Evolutionary conservation across 805 yeast genomes (phyloP), one percentile per base, ranked within the genome.

Genomic region (Teunomyces pallodes): DNA sequence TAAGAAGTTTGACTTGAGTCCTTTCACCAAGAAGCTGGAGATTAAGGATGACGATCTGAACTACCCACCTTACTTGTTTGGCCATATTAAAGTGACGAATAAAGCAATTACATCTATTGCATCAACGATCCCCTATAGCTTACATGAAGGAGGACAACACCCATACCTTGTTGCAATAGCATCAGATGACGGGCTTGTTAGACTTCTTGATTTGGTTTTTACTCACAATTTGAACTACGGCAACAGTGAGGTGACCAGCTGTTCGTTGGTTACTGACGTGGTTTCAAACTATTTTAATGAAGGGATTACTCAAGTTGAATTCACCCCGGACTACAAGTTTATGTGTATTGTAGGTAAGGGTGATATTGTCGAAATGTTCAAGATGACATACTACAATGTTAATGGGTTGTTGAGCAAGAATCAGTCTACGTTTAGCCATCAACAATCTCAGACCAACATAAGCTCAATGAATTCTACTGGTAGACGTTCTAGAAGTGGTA

Each of bases 271-370:
- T 9, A 61, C 80, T 1, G 91, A 84, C 54, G 67, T 84, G 1
- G 62, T 81, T 30, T 81, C 87, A 3, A 77, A 85, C 31, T 84
- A 82, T 57, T 87, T 82, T 53, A 71, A 72, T 60, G 87, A 85
- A 31, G 89, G 90, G 0, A 65, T 84, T 9, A 64, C 77, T 28
- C 75, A 80, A 53, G 60, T 78, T 16, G 70, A 66, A 39, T 73
- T 79, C 47, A 76, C 83, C 0, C 66, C 67, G 2, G 84, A 80
- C 54, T 76, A 72, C 31, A 74, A 70, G 50, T 80, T 75, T 51
- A 59, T 80, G 17, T 59, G 67, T 17, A 52, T 71, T 3, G 85
- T 60, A 64, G 86, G 63, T 72, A 81, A 80, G 12, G 87, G 85
- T 35, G 84, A 82, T 48, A 52, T 72, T 38, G 66, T 73, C 32